phyloP scores from a whole-genome alignment of 192 early-diverging fungal species.

The Podochytrium sp. region DNA sequence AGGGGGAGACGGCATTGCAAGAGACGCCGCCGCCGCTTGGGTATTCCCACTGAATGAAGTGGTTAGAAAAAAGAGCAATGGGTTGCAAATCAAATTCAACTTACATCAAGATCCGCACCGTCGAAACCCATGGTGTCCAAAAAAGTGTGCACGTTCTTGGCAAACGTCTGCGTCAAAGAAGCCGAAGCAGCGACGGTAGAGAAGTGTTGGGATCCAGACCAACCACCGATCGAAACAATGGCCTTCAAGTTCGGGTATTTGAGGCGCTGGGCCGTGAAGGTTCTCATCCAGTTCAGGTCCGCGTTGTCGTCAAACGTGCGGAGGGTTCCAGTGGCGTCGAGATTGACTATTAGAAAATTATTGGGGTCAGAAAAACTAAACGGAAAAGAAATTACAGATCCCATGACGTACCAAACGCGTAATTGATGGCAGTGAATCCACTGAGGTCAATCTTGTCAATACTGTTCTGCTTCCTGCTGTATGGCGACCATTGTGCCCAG shows the following conservation, averaged over 20 bases:
- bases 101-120: conserved; percentile 13
- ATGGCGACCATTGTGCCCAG: conserved; percentile 27
- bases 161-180: conserved; percentile 2
- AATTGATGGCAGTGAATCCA: conserved; percentile 31
- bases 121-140: conserved; percentile 21
- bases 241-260: conserved; percentile 19
- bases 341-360: background rate
- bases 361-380: background rate
- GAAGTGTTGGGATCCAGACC: conserved; percentile 18
- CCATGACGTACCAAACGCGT: conserved; percentile 27
- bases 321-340: conserved; percentile 5
- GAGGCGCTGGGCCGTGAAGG: background rate
- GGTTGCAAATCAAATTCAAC: background rate
- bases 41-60: too few species aligned
- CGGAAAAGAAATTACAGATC: background rate
- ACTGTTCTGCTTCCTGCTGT: conserved; percentile 21
- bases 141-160: conserved; percentile 16
- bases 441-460: conserved; percentile 11
- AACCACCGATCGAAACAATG: conserved; percentile 20
- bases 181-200: conserved; percentile 17
- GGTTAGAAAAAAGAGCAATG: too few species aligned
- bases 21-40: conserved; percentile 5
- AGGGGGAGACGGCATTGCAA: conserved; percentile 15
- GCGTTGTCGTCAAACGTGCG: conserved; percentile 9
- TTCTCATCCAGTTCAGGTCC: conserved; percentile 14